Evolutionary conservation across 768 basidiomycete species (phyloP).

Genomic region (Butyriboletus loyo): DNA sequence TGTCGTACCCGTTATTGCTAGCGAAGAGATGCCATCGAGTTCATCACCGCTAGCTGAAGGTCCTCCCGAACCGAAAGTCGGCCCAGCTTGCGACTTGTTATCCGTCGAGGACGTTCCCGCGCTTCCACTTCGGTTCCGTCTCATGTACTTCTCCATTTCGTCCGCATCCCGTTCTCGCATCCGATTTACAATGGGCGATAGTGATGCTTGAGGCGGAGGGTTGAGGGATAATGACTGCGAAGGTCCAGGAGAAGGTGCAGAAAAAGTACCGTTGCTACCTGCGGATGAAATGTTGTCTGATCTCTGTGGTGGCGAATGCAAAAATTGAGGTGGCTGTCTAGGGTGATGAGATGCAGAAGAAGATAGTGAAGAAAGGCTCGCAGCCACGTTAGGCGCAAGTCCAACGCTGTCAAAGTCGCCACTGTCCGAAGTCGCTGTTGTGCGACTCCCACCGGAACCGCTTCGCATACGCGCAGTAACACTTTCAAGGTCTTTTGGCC

Average conservation of each 20-base stretch:
- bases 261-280: slow-evolving; percentile 39
- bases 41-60: slow-evolving; percentile 56
- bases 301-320: slow-evolving; percentile 44
- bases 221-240: slow-evolving; percentile 37
- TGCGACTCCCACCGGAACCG: slow-evolving; percentile 78
- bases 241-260: slow-evolving; percentile 35
- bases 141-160: slow-evolving; percentile 83
- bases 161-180: slow-evolving; percentile 83
- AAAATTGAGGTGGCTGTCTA: slow-evolving; percentile 32
- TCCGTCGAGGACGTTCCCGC: slow-evolving; percentile 71
- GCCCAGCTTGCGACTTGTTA: slow-evolving; percentile 58
- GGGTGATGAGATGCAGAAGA: slow-evolving; percentile 61
- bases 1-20: slow-evolving; percentile 49
- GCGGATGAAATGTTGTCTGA: slow-evolving; percentile 28
- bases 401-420: slow-evolving; percentile 55
- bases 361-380: slow-evolving; percentile 54
- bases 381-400: slow-evolving; percentile 37
- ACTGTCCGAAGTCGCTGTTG: slow-evolving; percentile 72
- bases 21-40: slow-evolving; percentile 44
- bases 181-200: slow-evolving; percentile 77
- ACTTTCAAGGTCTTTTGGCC: slow-evolving; percentile 39
- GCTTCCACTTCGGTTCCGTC: slow-evolving; percentile 80
- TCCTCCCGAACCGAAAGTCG: slow-evolving; percentile 44
- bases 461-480: slow-evolving; percentile 63
- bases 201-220: slow-evolving; percentile 40